Evolutionary conservation across 148 eudicot genomes (phyloP), one percentile per base, ranked within the genome.

Genomic region (Gaultheria prostrata): DNA sequence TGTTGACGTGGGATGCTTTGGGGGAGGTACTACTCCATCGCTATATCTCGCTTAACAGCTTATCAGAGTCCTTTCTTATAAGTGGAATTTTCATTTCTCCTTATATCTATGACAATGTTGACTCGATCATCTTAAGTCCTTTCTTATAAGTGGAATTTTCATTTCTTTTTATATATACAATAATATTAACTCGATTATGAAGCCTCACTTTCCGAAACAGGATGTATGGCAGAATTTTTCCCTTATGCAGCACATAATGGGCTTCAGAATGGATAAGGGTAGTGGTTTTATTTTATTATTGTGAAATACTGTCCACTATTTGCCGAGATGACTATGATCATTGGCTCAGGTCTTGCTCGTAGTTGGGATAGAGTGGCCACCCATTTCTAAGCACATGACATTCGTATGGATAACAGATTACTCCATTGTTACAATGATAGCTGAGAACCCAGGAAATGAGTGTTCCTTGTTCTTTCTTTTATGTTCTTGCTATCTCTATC

Each of bases 281-380:
- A 0, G 67, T 59, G 26, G 65, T 57, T 57, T 21, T 20, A 6
- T 57, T 57, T 43, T 46, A 8, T 46, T 46, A 8, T 51, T 51
- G 5, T 65, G 32, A 26, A 65, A 21, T 8, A 11, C 32, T 13
- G 51, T 63, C 70, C 6, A 4, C 32, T 26, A 26, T 65, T 65
- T 65, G 71, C 15, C 4, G 30, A 24, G 71, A 59, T 59, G 33
- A 65, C 33, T 26, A 61, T 61, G 71, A 28, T 63, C 70, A 63
- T 63, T 63, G 24, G 70, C 70, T 63, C 14, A 0, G 30, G 28
- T 24, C 70, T 63, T 63, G 20, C 69, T 63, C 30, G 9, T 8
- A 63, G 69, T 65, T 26, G 71, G 70, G 71, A 26, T 65, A 24
- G 71, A 26, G 71, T 65, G 26, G 71, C 69, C 30, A 61, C 69